A percentile compares a stretch with the other conserved stretches of the same genome.
Conservation (phyloP, 306 rosid species). For the Heteromeles arbutifolia region DNA sequence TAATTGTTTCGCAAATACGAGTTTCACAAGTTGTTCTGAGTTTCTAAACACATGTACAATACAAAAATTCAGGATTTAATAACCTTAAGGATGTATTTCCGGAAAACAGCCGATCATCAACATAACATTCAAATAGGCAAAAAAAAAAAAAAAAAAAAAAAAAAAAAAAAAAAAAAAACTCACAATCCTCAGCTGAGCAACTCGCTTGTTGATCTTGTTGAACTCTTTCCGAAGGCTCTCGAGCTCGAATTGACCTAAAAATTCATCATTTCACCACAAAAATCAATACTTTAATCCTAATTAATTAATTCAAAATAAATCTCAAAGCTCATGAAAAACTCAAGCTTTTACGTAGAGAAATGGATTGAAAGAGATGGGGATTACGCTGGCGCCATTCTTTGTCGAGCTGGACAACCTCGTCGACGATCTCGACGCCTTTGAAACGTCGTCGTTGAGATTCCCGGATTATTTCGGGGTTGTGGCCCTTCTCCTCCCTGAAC, state of each 20-base stretch:
- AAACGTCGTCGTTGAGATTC: constrained; percentile 96
- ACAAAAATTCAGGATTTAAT: background rate
- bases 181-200: constrained; percentile 59
- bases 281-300: background rate
- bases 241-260: constrained; percentile 61
- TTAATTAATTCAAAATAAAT: background rate
- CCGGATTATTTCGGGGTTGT: constrained; percentile 76
- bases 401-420: constrained; percentile 78
- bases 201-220: constrained; percentile 71
- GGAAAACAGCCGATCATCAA: no score
- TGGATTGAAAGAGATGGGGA: background rate
- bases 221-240: constrained; percentile 68
- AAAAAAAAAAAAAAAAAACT: background rate
- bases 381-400: constrained; percentile 88
- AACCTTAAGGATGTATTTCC: background rate
- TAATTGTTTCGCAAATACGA: no score
- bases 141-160: background rate
- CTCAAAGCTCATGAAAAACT: background rate
- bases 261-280: background rate
- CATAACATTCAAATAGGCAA: background rate
- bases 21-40: background rate
- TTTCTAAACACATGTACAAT: no score
- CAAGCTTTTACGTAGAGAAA: background rate
- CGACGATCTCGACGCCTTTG: constrained; percentile 64
- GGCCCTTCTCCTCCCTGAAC: constrained; percentile 80